phyloP scores from a whole-genome alignment of 1,284 basidiomycete genomes.

The Trametes versicolor region DNA sequence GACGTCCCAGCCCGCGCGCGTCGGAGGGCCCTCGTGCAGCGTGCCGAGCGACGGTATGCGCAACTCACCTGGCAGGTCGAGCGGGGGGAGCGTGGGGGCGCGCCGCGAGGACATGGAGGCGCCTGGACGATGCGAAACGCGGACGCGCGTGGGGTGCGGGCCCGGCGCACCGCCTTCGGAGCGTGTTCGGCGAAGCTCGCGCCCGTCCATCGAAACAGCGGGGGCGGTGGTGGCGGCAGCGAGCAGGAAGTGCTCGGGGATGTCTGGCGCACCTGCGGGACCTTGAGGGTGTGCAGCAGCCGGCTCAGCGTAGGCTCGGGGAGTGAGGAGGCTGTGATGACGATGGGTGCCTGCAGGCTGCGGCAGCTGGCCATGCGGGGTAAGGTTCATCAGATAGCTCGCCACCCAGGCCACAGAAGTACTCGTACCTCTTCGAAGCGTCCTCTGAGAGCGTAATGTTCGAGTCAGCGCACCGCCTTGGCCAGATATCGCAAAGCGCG shows the following conservation, averaged over 20 bases:
- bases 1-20: constrained; percentile 16
- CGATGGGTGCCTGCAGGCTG: not conserved
- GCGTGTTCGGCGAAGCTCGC: constrained; percentile 25
- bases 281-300: not conserved
- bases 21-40: not conserved
- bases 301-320: not conserved
- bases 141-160: constrained; percentile 14
- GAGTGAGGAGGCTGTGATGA: not conserved
- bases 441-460: not conserved
- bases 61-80: constrained; percentile 16
- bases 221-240: constrained; percentile 5
- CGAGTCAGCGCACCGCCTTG: not conserved
- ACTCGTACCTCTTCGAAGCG: not conserved
- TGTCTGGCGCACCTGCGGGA: constrained; percentile 3
- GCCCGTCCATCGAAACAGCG: constrained; percentile 10
- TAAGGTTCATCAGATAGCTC: constrained; percentile 9
- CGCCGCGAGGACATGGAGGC: constrained; percentile 1
- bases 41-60: constrained; percentile 7
- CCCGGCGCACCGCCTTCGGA: constrained; percentile 21
- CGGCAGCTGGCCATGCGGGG: constrained; percentile 2
- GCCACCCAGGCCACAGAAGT: constrained; percentile 4
- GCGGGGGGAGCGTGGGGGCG: constrained; percentile 11
- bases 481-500: not conserved
- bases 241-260: not conserved
- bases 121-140: constrained; percentile 19